A percentile compares a stretch with the other conserved stretches of the same genome.
These are phyloP conservation scores for Ceratocystis eucalypticola DNA, from an alignment of 2,329 filamentous ascomycete genomes.

Conservation along the genomic window DNA sequence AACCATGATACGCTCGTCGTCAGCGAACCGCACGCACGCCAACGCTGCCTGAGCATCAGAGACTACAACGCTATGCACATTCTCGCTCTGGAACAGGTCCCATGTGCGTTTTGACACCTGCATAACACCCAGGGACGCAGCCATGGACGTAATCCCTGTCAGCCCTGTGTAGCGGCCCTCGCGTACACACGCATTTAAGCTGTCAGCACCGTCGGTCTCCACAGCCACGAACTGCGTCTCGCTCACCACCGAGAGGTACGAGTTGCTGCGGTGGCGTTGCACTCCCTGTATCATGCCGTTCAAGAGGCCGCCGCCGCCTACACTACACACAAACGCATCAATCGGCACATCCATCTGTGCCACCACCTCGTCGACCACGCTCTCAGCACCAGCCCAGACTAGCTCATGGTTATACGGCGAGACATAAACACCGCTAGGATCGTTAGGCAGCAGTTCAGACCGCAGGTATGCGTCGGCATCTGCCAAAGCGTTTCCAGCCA, in stretches of 20 bases:
- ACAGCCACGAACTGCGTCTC: constrained; percentile 50
- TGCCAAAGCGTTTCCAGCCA: constrained; percentile 52
- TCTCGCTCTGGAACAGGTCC: constrained; percentile 38
- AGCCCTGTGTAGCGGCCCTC: constrained; percentile 48
- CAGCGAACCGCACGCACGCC: constrained; percentile 61
- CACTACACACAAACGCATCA: constrained; percentile 61
- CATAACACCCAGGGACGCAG: constrained; percentile 59
- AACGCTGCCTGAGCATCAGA: constrained; percentile 57
- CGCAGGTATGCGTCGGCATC: constrained; percentile 57
- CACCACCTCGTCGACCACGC: constrained; percentile 40
- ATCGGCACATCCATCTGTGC: constrained; percentile 35
- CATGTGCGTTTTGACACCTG: constrained; percentile 56
- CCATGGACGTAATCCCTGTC: constrained; percentile 58
- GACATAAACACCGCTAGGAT: constrained; percentile 46
- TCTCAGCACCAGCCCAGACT: constrained; percentile 53
- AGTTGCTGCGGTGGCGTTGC: constrained; percentile 25
- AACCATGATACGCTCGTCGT: constrained; percentile 69
- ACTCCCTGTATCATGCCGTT: constrained; percentile 52
- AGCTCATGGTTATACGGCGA: constrained; percentile 56
- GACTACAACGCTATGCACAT: constrained; percentile 29
- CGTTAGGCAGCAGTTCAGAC: constrained; percentile 40
- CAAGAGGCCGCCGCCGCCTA: constrained; percentile 69
- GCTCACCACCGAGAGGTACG: constrained; percentile 23
- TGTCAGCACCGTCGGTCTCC: constrained; percentile 63
- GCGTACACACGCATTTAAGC: constrained; percentile 48